Evolutionary conservation across 169 alveolate genomes (phyloP).

Genomic region (Plasmodium blacklocki): DNA sequence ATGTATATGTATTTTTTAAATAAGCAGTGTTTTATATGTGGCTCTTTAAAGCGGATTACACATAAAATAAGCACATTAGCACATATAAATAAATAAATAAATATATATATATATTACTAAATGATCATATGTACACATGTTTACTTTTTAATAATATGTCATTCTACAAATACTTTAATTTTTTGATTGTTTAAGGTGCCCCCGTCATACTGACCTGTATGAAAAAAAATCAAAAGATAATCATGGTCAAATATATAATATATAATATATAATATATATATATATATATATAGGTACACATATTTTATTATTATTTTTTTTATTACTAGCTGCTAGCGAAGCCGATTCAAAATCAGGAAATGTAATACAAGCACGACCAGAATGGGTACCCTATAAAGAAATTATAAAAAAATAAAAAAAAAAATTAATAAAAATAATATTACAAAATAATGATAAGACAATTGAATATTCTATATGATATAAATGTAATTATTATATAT

Average conservation of each 20-base stretch:
- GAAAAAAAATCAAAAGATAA: constrained; percentile 18
- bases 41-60: no score
- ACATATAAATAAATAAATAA: background rate
- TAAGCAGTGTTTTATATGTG: no score
- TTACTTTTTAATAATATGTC: constrained; percentile 11
- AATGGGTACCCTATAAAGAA: constrained; percentile 55
- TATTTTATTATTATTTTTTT: background rate
- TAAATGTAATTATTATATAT: no score
- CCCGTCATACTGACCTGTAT: constrained; percentile 62
- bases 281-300: background rate
- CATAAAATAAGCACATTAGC: no score
- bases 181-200: constrained; percentile 68
- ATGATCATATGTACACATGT: background rate
- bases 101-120: background rate
- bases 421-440: background rate
- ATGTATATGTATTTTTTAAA: no score
- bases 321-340: constrained; percentile 66
- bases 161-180: constrained; percentile 69
- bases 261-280: background rate
- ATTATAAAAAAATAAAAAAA: constrained; percentile 12
- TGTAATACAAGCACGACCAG: constrained; percentile 68
- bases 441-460: constrained; percentile 4
- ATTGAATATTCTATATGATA: background rate
- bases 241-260: background rate
- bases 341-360: constrained; percentile 64